phyloP scores from a whole-genome alignment of 2,329 filamentous ascomycete species.

The Pseudohalonectria lignicola region DNA sequence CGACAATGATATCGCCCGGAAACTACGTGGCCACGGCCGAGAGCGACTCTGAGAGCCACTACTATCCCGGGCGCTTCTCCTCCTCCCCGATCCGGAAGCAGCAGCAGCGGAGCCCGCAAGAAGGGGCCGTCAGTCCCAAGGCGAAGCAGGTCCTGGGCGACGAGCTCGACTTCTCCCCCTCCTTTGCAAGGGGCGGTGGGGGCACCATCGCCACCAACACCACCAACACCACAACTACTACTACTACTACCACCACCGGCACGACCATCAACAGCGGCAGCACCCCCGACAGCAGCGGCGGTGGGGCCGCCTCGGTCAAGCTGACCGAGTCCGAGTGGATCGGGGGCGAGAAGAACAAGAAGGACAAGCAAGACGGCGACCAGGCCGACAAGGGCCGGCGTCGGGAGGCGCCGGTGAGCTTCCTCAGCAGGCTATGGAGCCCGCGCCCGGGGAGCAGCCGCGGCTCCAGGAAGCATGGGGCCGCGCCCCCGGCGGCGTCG shows the following conservation, averaged over 20 bases:
- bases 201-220: too few relatives aligned
- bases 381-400: neutral
- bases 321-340: slow-evolving; percentile 1
- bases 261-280: neutral
- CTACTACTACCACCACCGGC: too few relatives aligned
- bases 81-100: neutral
- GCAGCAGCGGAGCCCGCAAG: neutral
- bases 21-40: neutral
- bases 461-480: neutral
- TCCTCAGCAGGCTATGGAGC: slow-evolving; percentile 3
- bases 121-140: slow-evolving; percentile 2
- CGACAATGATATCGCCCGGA: neutral
- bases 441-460: neutral
- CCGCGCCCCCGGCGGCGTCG: too few relatives aligned
- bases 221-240: too few relatives aligned
- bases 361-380: neutral
- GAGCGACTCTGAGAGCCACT: neutral
- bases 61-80: too few relatives aligned
- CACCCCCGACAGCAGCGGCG: neutral
- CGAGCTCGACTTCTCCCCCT: slow-evolving; percentile 1
- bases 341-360: neutral
- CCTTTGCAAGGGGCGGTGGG: neutral
- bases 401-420: too few relatives aligned
- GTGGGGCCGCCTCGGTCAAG: neutral
- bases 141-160: slow-evolving; percentile 1